Base-by-base conservation (phyloP, 148 eudicot species). In the Selenicereus undatus region DNA sequence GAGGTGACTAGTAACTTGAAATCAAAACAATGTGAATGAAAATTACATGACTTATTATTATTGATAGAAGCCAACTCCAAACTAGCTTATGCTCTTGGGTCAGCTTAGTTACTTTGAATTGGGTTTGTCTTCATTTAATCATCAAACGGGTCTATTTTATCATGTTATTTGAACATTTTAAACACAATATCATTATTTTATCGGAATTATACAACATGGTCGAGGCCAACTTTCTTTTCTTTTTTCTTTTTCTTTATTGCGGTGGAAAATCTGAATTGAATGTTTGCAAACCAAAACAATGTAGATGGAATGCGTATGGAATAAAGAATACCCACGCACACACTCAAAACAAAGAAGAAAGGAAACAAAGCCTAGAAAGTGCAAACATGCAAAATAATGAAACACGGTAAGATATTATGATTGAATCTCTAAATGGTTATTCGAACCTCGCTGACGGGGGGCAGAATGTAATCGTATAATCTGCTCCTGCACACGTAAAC, bases 391-490 rank as follows among this genome's bases (percentile, higher is more conserved):
- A 48, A 48, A 6, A 48, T 10, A 14, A 48, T 48, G 52, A 39
- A 39, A 39, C 43, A 39, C 43, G 43, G 5, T 4, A 39, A 0
- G 8, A 39, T 39, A 4, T 39, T 39, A 4, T 39, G 43, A 32
- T 32, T 74, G 10, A 74, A 74, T 74, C 54, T n/a, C 35, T 20
- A 56, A 56, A 18, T 66, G 29, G 8, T 71, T 5, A 29, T 56
- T 50, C 84, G 14, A 12, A 86, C 90, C 88, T 88, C 74, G 88
- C 29, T 27, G 75, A 29, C 11, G 87, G 66, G 66, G 94, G 89
- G 66, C 97, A 92, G 68, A 92, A 92, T 74, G 89, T 88, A 72
- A 92, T 88, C n/a, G 82, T 78, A 80, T 92, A 92, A 75, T 88
- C 91, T 0, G 89, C 91, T 17, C 87, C 89, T 0, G 66, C 69